Base-by-base conservation (phyloP, 139 green algal genomes). In the Desmodesmus armatus region DNA sequence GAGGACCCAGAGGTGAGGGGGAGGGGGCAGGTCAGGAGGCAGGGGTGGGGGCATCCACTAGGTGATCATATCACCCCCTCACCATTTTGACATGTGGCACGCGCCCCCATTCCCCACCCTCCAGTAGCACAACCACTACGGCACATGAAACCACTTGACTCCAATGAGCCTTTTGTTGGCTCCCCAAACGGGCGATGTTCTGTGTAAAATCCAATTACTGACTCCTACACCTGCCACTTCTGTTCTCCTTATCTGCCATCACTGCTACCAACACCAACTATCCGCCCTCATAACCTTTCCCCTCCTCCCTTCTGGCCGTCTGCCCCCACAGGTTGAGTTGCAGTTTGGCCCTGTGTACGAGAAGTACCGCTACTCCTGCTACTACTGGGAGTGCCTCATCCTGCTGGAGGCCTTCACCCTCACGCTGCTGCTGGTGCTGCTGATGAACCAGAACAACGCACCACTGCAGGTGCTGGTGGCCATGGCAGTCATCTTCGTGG, bases 381-480 rank as follows among this genome's bases (percentile, higher is more conserved):
- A 86, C 80, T 80, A 73, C 80, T 86, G 80, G 80, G 80, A 86
- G 80, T 63, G 35, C 29, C 35, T 86, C 3, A 17, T 86, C 37
- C 69, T 86, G n/a, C 44, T 86, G 39, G 67, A 86, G 69, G 80
- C 80, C 49, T 73, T 39, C 29, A 21, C 49, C 2, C 43, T 85
- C 19, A 85, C 79, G 2, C 51, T 85, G 79, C 79, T 85, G 79
- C 69, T 84, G 78, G 78, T 84, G 60, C 15, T 84, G 78, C 63
- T 84, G 78, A 62, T 80, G n/a, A 7, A 25, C 15, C 39, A 86
- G 39, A 25, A 35, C 17, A 29, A 69, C 5, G 40, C 67, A 11
- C n/a, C n/a, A n/a, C 49, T 86, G 66, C 80, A 86, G 53, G 72
- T 86, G 29, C 67, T 86, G 66, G 67, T 78, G 0, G 67, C 80